A percentile compares a stretch with the other conserved stretches of the same genome.
Conservation (phyloP, 2,329 filamentous ascomycete species). For the Chaetomiaceae sp. region DNA sequence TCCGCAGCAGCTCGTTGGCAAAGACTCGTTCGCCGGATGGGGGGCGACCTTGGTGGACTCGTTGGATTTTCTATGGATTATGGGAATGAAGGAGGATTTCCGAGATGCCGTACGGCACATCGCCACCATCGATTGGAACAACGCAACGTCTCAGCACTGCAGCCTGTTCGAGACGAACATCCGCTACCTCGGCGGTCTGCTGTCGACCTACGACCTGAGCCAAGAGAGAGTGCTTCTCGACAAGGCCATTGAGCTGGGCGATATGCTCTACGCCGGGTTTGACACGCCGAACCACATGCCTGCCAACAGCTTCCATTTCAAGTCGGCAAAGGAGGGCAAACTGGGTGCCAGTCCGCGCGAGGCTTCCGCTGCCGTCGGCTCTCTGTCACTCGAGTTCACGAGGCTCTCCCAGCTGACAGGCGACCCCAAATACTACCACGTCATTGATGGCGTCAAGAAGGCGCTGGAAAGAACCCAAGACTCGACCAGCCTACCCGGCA, state of each 20-base stretch:
- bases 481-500: constrained; percentile 62
- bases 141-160: constrained; percentile 42
- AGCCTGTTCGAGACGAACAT: constrained; percentile 62
- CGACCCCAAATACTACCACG: constrained; percentile 65
- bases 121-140: constrained; percentile 53
- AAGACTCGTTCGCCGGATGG: constrained; percentile 50
- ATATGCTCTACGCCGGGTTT: constrained; percentile 51
- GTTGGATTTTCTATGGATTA: constrained; percentile 56
- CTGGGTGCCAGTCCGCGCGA: constrained; percentile 36
- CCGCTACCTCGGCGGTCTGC: constrained; percentile 48
- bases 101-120: constrained; percentile 45
- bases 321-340: constrained; percentile 36
- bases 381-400: constrained; percentile 70
- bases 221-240: constrained; percentile 41
- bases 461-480: constrained; percentile 62
- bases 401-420: constrained; percentile 69
- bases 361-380: constrained; percentile 51
- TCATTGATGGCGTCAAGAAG: constrained; percentile 67
- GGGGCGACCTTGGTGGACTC: constrained; percentile 57
- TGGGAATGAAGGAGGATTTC: constrained; percentile 55
- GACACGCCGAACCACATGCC: constrained; percentile 53
- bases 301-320: constrained; percentile 43
- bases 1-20: constrained; percentile 44
- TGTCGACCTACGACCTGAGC: constrained; percentile 51
- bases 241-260: constrained; percentile 50